Conservation (phyloP, 2,329 filamentous ascomycete species). For the Fusarium anthophilum region DNA sequence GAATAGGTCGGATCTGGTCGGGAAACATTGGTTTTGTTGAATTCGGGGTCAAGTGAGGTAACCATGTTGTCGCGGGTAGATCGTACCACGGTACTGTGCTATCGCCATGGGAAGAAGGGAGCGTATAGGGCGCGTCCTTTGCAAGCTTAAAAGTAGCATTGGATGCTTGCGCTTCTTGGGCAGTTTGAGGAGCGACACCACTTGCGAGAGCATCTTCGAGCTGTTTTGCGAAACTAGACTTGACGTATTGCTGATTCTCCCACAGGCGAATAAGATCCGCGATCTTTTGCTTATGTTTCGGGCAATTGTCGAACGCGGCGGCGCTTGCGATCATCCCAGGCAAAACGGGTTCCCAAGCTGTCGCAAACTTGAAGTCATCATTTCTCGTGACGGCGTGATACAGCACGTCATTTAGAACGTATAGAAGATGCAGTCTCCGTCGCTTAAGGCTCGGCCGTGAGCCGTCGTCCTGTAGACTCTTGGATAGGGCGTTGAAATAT, state of each 20-base stretch:
- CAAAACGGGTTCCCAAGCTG: constrained; percentile 67
- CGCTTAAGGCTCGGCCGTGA: constrained; percentile 67
- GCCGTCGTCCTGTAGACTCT: constrained; percentile 47
- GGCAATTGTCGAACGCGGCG: constrained; percentile 65
- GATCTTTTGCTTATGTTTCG: constrained; percentile 74
- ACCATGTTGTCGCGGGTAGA: constrained; percentile 81
- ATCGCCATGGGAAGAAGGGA: constrained; percentile 84
- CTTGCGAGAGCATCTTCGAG: constrained; percentile 67
- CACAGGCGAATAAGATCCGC: constrained; percentile 73
- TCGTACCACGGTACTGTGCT: constrained; percentile 79
- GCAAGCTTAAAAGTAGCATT: constrained; percentile 51
- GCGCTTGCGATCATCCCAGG: constrained; percentile 69
- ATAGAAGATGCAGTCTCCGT: constrained; percentile 78
- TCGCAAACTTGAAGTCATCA: constrained; percentile 62
- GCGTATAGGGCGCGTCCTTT: constrained; percentile 71
- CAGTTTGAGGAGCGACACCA: constrained; percentile 41
- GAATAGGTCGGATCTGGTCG: constrained; percentile 74
- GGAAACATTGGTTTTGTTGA: constrained; percentile 79
- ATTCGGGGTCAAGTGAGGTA: constrained; percentile 81
- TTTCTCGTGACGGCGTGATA: constrained; percentile 71
- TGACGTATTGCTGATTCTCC: constrained; percentile 73
- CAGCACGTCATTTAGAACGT: constrained; percentile 81
- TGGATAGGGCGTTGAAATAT: constrained; percentile 76
- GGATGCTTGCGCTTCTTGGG: constrained; percentile 29
- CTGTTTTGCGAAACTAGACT: constrained; percentile 60